Evolutionary conservation across 768 basidiomycete genomes (phyloP), one percentile per base, ranked within the genome.

Genomic region (Serendipita vermifera): DNA sequence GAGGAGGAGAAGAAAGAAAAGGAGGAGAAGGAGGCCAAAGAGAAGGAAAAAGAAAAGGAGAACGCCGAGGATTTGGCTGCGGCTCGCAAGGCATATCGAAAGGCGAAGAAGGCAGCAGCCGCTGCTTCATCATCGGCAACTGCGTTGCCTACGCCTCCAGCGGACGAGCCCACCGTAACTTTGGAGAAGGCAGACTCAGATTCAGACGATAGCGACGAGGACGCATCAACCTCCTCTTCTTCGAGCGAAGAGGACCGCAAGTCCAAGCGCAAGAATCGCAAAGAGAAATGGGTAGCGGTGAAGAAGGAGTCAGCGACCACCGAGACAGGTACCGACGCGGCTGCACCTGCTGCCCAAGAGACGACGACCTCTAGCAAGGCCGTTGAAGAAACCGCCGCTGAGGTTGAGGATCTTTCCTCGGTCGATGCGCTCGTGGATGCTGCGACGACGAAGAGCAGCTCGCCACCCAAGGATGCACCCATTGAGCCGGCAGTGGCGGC

Each of bases 1-100:
- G 40, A 43, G 58, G 41, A 60, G 20, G 35, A 55, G 61, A 61
- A 64, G 62, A 55, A 55, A 35, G 35, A 31, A 24, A 46, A 56
- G 36, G 40, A 56, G 55, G 40, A 56, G 31, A 27, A 41, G 31
- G 36, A 40, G 26, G 32, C 31, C 13, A 32, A 26, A 29, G 36
- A 40, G 38, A 27, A 29, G 29, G 55, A 56, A 35, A 43, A 56
- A 33, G 55, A 43, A 13, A 41, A 40, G 38, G 46, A 27, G 41
- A 29, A 26, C n/a, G 31, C 55, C 6, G 55, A 56, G 6, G 31
- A 17, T 38, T 15, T 20, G 11, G 33, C 55, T 22, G 15, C 55
- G 11, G 31, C 40, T 1, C 40, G 15, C 7, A 43, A 43, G 22
- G 41, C 41, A 11, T 43, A 43, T 43, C 41, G 41, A 11, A 15